Conservation (phyloP, 164 flowering plant species). For the Kalanchoe fedtschenkoi region DNA sequence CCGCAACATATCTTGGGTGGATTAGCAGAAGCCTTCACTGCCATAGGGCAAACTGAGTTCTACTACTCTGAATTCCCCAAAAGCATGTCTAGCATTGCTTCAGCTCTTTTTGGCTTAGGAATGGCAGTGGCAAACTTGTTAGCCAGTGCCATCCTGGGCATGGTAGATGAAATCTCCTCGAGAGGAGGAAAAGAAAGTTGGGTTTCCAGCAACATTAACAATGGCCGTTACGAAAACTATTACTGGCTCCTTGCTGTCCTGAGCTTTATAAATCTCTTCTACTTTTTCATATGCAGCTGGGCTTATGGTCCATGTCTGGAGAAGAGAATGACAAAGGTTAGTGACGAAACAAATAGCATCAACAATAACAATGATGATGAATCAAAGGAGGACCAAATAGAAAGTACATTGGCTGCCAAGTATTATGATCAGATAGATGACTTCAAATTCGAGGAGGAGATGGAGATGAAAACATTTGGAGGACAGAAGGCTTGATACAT, state of each 20-base stretch:
- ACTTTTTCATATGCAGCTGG: slow-evolving; percentile 46
- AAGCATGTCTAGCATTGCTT: slow-evolving; percentile 65
- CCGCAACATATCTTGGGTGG: slow-evolving; percentile 54
- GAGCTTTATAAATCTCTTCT: slow-evolving; percentile 34
- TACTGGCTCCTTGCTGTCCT: slow-evolving; percentile 55
- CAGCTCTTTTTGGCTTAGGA: slow-evolving; percentile 43
- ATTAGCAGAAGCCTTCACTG: slow-evolving; percentile 64
- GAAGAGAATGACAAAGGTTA: slow-evolving; percentile 12
- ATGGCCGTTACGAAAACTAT: slow-evolving; percentile 55
- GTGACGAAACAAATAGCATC: slow-evolving; percentile 13
- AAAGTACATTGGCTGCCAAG: not conserved
- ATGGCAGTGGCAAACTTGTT: slow-evolving; percentile 57
- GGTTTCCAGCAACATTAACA: slow-evolving; percentile 58
- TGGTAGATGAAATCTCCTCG: slow-evolving; percentile 30
- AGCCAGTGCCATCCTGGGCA: slow-evolving; percentile 32
- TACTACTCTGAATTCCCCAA: slow-evolving; percentile 70
- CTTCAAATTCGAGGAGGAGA: not conserved
- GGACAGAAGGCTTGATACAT: slow-evolving; percentile 3
- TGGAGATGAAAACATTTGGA: slow-evolving; percentile 2
- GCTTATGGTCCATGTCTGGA: slow-evolving; percentile 49
- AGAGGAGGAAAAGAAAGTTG: slow-evolving; percentile 48
- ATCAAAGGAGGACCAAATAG: not conserved
- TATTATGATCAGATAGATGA: not conserved
- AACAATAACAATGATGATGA: not conserved
- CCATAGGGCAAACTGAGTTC: slow-evolving; percentile 69